Evolutionary conservation across 495 filamentous ascomycete species (phyloP).

Genomic region (Neurospora tetrasperma): DNA sequence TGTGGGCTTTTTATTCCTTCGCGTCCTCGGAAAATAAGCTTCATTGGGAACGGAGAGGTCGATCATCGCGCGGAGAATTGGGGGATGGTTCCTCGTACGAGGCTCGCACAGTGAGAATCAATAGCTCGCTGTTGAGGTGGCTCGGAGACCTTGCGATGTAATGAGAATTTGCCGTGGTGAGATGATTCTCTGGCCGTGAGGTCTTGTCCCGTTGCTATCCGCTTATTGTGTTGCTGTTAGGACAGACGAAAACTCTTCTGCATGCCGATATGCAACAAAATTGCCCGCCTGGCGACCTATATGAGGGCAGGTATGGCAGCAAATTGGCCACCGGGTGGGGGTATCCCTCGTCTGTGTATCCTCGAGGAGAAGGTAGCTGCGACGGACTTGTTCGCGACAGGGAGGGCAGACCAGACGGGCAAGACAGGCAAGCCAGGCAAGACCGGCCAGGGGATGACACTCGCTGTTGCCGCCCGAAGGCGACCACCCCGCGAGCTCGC

Average conservation of each 20-base stretch:
- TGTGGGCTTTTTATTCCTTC: not conserved
- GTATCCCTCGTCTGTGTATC: not conserved
- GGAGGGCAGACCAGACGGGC: not conserved
- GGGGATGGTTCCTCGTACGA: not conserved
- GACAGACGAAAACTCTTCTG: not conserved
- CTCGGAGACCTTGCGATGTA: not conserved
- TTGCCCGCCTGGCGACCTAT: not conserved
- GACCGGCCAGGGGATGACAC: not conserved
- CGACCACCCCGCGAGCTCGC: not conserved
- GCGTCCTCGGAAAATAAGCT: not conserved
- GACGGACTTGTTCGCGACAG: not conserved
- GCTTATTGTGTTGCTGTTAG: not conserved
- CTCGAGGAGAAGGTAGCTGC: not conserved
- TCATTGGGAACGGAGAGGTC: not conserved
- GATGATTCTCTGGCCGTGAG: not conserved
- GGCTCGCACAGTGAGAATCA: not conserved
- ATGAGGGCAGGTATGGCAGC: not conserved
- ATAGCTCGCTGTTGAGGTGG: not conserved
- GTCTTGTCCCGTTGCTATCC: not conserved
- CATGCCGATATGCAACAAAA: not conserved
- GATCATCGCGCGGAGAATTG: not conserved
- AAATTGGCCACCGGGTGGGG: not conserved
- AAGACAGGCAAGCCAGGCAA: not conserved
- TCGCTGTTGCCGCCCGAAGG: not conserved
- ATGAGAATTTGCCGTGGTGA: not conserved